Evolutionary conservation across 1,139 yeast species (phyloP).

Genomic region (Saccharomycopsis crataegensis): DNA sequence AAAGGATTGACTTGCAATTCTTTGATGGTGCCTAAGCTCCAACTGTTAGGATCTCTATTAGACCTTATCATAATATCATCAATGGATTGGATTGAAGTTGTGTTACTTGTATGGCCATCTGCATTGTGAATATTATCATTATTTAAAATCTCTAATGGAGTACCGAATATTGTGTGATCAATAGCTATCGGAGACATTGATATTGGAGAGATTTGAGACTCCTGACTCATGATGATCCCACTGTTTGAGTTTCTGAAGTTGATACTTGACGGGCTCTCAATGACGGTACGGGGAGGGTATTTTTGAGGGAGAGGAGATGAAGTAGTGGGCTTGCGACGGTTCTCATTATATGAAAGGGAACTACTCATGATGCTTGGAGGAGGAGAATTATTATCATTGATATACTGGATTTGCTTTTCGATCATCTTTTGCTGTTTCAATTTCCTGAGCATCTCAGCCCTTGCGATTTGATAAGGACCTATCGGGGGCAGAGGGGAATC

Average conservation of each 20-base stretch:
- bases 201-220: no score
- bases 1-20: no score
- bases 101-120: background rate
- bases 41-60: background rate
- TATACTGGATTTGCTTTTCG: background rate
- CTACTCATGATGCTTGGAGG: background rate
- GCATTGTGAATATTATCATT: background rate
- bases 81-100: background rate
- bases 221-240: no score
- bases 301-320: no score
- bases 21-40: no score
- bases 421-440: slow-evolving; percentile 5
- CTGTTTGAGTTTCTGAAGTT: no score
- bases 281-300: no score
- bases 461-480: slow-evolving; percentile 14
- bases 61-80: background rate
- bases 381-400: background rate
- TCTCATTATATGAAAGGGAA: no score
- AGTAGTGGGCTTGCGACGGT: no score
- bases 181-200: no score
- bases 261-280: no score
- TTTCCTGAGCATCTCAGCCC: slow-evolving; percentile 12
- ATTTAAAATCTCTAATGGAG: background rate
- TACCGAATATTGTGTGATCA: background rate
- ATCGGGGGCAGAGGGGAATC: slow-evolving; percentile 9